phyloP scores from a whole-genome alignment of 2,329 filamentous ascomycete species.

The Trichophyton verrucosum region DNA sequence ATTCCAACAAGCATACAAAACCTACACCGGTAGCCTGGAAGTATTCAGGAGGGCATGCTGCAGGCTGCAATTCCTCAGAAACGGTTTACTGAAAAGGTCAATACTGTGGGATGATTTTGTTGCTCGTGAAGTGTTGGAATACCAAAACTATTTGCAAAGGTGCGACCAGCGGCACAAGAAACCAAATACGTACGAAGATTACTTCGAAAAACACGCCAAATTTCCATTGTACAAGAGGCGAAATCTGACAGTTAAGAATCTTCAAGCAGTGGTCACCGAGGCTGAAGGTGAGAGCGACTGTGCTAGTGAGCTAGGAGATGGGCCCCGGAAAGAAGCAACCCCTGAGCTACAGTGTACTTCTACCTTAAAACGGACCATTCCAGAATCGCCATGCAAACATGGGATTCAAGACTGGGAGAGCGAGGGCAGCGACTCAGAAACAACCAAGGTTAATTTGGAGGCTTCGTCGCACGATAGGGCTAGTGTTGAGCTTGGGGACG shows the following conservation, averaged over 20 bases:
- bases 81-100: slow-evolving; percentile 23
- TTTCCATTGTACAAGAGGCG: slow-evolving; percentile 26
- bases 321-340: neutral
- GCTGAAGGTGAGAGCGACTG: neutral
- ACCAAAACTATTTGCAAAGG: slow-evolving; percentile 24
- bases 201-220: slow-evolving; percentile 25
- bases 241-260: slow-evolving; percentile 23
- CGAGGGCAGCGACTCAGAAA: neutral
- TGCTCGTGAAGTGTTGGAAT: slow-evolving; percentile 29
- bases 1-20: slow-evolving; percentile 30
- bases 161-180: slow-evolving; percentile 18
- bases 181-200: slow-evolving; percentile 27
- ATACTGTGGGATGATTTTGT: slow-evolving; percentile 38
- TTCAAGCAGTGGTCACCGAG: slow-evolving; percentile 22
- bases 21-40: slow-evolving; percentile 26
- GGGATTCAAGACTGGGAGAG: neutral
- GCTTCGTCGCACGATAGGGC: neutral
- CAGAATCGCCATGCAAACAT: neutral
- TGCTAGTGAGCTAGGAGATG: neutral
- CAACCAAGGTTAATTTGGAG: neutral
- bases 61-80: slow-evolving; percentile 24
- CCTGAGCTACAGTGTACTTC: neutral
- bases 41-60: slow-evolving; percentile 30
- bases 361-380: neutral
- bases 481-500: slow-evolving; percentile 14